Evolutionary conservation across 2,329 filamentous ascomycete species (phyloP), one percentile per base, ranked within the genome.

Genomic region (Fusarium sp.): DNA sequence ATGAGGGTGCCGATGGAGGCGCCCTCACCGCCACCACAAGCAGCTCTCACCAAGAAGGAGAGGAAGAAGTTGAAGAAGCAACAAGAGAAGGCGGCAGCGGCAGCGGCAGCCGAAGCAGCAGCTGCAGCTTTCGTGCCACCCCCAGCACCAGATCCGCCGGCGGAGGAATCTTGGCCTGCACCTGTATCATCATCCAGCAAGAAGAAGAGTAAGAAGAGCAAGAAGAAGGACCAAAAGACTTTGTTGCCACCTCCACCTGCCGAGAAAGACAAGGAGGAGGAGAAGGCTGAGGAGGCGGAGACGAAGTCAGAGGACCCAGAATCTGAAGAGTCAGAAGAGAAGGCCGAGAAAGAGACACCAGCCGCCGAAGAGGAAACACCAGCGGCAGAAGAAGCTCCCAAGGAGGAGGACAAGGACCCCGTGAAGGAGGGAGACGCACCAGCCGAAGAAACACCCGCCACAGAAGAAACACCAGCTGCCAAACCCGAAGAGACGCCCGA

Each of bases 201-300:
- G 64, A 72, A 72, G 57, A 71, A 66, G 46, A 66, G 11, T n/a
- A 79, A 79, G 70, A 79, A 77, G 70, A 60, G 31, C 29, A 79
- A 78, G 74, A 75, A 75, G 59, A 68, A 67, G 33, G 57, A 71
- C 10, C 51, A 64, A 59, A 69, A 68, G 46, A 40, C 57, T 53
- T 40, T 46, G 22, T 27, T 59, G 17, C 61, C 59, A 44, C 44
- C 53, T 56, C 16, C 69, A 31, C 22, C 62, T 63, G 51, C 51
- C 16, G 65, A 72, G 49, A 64, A 69, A 20, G 62, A 35, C 56
- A 72, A 72, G 55, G 73, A 77, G 64, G 59, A 66, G 42, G 65
- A 67, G 62, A 70, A 75, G 58, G 66, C 55, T 65, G 64, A 73
- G 31, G 73, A 73, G 53, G 35, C 53, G 9, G 67, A 77, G 67